phyloP scores from a whole-genome alignment of 306 rosid species.

The Albizia julibrissin region DNA sequence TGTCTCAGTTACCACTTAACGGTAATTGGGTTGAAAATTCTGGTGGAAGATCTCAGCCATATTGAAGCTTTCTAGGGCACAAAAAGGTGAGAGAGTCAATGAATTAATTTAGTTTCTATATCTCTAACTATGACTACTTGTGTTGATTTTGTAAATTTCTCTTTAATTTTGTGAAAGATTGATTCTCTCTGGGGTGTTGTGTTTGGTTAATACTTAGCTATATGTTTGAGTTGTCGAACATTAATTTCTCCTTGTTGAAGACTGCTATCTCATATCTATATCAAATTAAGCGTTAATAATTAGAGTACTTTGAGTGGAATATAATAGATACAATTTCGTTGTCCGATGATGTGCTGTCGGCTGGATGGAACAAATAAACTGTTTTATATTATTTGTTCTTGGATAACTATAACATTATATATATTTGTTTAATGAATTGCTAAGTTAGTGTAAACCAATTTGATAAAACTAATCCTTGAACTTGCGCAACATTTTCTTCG shows the following conservation, averaged over 20 bases:
- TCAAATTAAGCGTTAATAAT: neutral
- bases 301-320: neutral
- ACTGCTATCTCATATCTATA: neutral
- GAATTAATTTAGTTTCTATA: conserved; percentile 3
- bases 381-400: neutral
- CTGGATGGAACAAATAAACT: neutral
- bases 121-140: conserved; percentile 18
- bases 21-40: conserved; percentile 73
- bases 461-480: neutral
- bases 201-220: neutral
- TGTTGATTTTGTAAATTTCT: conserved; percentile 27
- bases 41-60: conserved; percentile 56
- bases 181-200: neutral
- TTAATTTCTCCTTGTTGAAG: neutral
- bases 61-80: conserved; percentile 41
- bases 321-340: neutral
- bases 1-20: conserved; percentile 72
- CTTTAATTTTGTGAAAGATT: neutral
- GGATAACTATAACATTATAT: neutral
- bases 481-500: neutral
- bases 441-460: neutral
- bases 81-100: conserved; percentile 49
- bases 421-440: neutral
- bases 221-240: neutral
- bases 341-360: neutral